These are phyloP conservation scores for Piper betle DNA, from an alignment of 164 flowering plant species.

Conservation along the genomic window DNA sequence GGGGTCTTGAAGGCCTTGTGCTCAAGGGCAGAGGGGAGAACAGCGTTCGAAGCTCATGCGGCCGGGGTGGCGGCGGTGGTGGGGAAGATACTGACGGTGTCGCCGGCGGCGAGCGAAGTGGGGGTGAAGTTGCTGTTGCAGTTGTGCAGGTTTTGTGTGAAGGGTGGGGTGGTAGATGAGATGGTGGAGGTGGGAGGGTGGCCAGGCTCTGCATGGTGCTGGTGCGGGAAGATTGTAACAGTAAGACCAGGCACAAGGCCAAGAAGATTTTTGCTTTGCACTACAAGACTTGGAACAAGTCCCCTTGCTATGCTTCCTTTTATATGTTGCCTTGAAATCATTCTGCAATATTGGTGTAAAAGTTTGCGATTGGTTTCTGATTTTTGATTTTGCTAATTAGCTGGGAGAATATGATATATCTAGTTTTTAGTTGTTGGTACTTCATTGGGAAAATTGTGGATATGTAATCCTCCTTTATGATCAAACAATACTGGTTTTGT, in stretches of 20 bases:
- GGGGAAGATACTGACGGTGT: constrained; percentile 66
- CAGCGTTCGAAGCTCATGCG: constrained; percentile 42
- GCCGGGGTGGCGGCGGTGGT: constrained; percentile 60
- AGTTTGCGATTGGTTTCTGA: no score
- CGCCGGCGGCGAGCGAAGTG: constrained; percentile 47
- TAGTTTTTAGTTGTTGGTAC: no score
- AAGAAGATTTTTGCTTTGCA: constrained; percentile 15
- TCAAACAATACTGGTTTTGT: no score
- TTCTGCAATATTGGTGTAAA: no score
- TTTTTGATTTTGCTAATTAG: no score
- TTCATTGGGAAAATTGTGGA: no score
- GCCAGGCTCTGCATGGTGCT: constrained; percentile 45
- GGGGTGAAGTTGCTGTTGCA: constrained; percentile 45
- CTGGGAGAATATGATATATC: no score
- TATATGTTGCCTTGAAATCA: no score
- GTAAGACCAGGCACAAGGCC: constrained; percentile 16
- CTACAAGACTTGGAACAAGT: constrained; percentile 14
- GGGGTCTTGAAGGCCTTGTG: constrained; percentile 38
- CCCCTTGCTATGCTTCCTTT: constrained; percentile 11
- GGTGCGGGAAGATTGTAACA: constrained; percentile 14
- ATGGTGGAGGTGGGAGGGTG: constrained; percentile 62
- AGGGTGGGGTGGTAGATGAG: constrained; percentile 31
- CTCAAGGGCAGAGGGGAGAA: constrained; percentile 60
- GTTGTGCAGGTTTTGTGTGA: constrained; percentile 34
- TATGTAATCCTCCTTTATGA: no score